phyloP scores from a whole-genome alignment of 495 filamentous ascomycete genomes.

The Neurospora sp. region DNA sequence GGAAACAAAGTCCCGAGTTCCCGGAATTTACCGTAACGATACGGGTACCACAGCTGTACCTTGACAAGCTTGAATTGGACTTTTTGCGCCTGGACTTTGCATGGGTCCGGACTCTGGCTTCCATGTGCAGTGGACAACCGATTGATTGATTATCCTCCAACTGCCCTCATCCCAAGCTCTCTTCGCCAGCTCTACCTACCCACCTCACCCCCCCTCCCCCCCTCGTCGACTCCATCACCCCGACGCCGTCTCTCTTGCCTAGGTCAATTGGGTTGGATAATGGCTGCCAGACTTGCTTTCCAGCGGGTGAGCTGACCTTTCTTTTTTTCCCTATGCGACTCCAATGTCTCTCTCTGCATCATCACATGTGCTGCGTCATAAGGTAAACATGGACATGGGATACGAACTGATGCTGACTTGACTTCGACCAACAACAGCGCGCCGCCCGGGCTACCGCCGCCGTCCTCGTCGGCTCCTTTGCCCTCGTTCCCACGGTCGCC shows the following conservation, averaged over 20 bases:
- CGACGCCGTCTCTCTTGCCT: conserved; percentile 2
- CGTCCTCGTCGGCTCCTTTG: conserved; percentile 33
- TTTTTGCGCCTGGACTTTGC: neutral
- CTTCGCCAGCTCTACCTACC: conserved; percentile 1
- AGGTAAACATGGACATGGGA: neutral
- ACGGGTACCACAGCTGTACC: neutral
- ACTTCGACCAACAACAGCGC: conserved; percentile 16
- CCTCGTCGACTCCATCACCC: neutral
- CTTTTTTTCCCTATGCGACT: neutral
- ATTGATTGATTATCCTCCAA: neutral
- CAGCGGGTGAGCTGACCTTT: conserved; percentile 27
- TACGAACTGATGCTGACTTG: neutral
- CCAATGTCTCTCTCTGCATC: neutral
- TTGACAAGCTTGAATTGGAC: neutral
- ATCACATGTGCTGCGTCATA: neutral
- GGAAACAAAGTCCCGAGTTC: neutral
- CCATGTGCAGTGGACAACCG: neutral
- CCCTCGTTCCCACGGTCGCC: conserved; percentile 35
- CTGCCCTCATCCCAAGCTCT: conserved; percentile 7
- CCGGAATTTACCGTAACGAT: neutral
- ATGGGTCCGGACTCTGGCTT: neutral
- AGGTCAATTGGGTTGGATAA: conserved; percentile 34
- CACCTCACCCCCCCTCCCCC: neutral
- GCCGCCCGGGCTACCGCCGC: conserved; percentile 39
- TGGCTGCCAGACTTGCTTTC: conserved; percentile 45